Evolutionary conservation across 139 green algal species (phyloP).

Genomic region (Chlorella sp.): DNA sequence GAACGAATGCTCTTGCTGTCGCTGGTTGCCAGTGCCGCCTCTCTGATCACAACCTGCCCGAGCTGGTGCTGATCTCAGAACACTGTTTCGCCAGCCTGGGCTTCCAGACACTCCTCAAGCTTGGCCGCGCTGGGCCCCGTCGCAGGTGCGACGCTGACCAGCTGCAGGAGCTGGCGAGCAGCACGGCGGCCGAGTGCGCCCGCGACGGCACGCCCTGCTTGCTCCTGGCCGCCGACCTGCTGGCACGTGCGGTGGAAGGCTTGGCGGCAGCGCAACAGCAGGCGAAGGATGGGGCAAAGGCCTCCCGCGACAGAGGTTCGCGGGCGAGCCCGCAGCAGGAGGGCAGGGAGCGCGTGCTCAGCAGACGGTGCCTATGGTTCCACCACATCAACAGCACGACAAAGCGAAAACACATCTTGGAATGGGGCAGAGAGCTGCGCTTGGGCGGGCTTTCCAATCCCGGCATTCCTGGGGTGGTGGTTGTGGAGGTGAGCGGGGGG

Average conservation of each 20-base stretch:
- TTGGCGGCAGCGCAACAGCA: background rate
- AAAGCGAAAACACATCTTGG: constrained; percentile 71
- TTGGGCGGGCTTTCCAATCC: constrained; percentile 61
- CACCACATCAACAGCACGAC: constrained; percentile 74
- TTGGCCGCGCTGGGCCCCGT: background rate
- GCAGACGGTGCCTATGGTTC: constrained; percentile 56
- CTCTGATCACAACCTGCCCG: background rate
- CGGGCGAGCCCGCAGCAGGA: background rate
- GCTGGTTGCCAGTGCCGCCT: background rate
- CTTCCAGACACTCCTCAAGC: background rate
- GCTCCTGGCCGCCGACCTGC: background rate
- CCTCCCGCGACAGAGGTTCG: background rate
- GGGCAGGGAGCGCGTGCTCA: background rate
- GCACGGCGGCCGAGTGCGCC: background rate
- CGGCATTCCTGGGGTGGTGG: constrained; percentile 55
- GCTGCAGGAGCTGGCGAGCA: constrained; percentile 9
- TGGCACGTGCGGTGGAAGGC: background rate
- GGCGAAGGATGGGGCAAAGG: background rate
- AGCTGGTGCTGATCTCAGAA: background rate
- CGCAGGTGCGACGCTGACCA: background rate
- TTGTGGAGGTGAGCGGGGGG: background rate
- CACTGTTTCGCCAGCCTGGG: background rate
- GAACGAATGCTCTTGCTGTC: background rate
- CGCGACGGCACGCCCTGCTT: constrained; percentile 4
- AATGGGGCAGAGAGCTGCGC: constrained; percentile 52